phyloP scores from a whole-genome alignment of 345 rosid genomes.

The Aquilaria yunnanensis region DNA sequence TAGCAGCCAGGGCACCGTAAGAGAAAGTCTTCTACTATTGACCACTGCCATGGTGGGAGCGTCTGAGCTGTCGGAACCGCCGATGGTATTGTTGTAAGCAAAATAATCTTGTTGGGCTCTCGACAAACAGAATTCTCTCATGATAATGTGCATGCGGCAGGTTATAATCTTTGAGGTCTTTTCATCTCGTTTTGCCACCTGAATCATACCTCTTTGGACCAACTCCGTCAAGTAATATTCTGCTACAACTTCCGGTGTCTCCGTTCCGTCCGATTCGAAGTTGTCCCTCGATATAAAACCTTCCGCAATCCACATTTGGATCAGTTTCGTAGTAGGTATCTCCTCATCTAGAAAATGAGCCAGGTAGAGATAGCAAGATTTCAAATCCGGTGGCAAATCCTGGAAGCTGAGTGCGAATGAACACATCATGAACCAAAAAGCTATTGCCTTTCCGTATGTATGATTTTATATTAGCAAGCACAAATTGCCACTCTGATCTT shows the following conservation, averaged over 20 bases:
- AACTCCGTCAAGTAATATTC: constrained; percentile 19
- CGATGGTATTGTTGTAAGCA: constrained; percentile 2
- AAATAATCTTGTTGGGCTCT: constrained; percentile 25
- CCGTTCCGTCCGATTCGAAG: constrained; percentile 4
- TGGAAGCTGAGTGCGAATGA: too few species aligned
- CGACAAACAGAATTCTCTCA: constrained; percentile 27
- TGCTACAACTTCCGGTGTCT: constrained; percentile 19
- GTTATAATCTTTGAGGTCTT: constrained; percentile 22
- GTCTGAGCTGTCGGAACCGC: background rate
- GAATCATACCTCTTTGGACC: constrained; percentile 26
- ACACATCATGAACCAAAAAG: too few species aligned
- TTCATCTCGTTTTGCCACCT: constrained; percentile 14
- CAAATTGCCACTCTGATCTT: too few species aligned
- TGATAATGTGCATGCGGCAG: constrained; percentile 31
- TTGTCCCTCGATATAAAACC: background rate
- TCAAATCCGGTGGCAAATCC: too few species aligned
- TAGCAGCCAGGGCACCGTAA: constrained; percentile 2
- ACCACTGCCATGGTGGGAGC: background rate
- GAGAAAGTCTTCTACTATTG: background rate
- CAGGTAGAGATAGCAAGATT: too few species aligned
- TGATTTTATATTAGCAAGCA: too few species aligned
- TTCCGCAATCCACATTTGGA: constrained; percentile 9
- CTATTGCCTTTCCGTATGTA: too few species aligned
- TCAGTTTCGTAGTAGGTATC: too few species aligned
- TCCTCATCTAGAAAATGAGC: constrained; percentile 13